Base-by-base conservation (phyloP, 345 rosid genomes). In the Melastoma malabathricum region DNA sequence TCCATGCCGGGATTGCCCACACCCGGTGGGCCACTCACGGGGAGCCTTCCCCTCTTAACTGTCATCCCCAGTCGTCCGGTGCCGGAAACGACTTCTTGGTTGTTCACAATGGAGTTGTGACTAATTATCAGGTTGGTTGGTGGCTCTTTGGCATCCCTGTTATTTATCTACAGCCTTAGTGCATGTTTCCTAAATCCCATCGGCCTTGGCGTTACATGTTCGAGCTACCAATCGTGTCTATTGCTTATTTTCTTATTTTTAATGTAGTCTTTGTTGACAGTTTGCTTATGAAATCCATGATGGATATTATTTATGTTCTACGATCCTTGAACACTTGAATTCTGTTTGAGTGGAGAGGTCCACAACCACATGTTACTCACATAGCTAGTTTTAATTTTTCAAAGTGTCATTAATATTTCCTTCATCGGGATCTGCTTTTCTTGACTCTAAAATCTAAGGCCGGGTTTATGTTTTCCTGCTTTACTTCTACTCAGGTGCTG, bases 1-100 rank as follows among this genome's bases (percentile, higher is more conserved):
- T 70, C 29, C 98, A 90, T 71, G 98, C 92, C 47, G 92, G 96
- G n/a, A 86, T 90, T 69, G 98, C 98, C 8, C 98, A 90, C 64
- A 90, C 96, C 0, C 72, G 98, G 15, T 90, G 96, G 98, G 96
- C 98, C 18, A 90, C 98, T 45, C 98, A 90, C 66, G 96, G 98
- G 39, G 96, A 83, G 59, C 98, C 98, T 45, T 77, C 96, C 65
- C 78, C 96, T 10, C 75, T 84, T 71, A 90, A 90, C 55, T 72
- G 96, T 65, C 98, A 90, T 71, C 98, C 96, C 47, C 96, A 90
- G 69, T 52, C 81, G 1, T 83, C 96, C 13, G 96, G 94, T 62
- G 54, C 68, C 63, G 94, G 75, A 51, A 77, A 90, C 67, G 98
- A 86, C 29, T 90, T 90, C 47, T 55, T 90, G 78, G 96, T 90